Evolutionary conservation across 495 filamentous ascomycete species (phyloP), one percentile per base, ranked within the genome.

Genomic region (Aspergillus sclerotiicarbonarius): DNA sequence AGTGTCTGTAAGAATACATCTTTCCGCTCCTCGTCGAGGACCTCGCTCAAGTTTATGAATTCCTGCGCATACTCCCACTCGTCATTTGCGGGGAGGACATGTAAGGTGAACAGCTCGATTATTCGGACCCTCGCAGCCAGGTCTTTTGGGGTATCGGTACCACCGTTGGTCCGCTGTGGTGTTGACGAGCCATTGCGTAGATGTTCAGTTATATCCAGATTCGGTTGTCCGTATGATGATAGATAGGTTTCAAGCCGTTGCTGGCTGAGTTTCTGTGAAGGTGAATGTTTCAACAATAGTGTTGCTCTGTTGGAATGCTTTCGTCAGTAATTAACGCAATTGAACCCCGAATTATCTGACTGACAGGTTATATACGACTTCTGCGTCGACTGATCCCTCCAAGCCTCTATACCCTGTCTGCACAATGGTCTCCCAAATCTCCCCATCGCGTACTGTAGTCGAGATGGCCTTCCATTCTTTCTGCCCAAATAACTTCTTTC

Each of bases 31-130:
- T 98, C 93, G 68, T 97, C 94, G 0, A 98, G 83, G 20, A 94
- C 82, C 37, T 91, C 83, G 65, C 83, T 91, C 58, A 91, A 78
- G 56, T 78, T 85, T 56, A 98, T 92, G 74, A 98, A 98, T 62
- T 94, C 89, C 25, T 82, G 80, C 0, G 94, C 91, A 67, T 97
- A 97, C 44, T 93, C 89, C 94, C 95, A 98, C 75, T 98, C 91
- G 33, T 87, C 84, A 63, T 96, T 96, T 39, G 89, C 82, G 15
- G 91, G 86, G 15, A 98, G 85, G 18, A 98, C 90, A 71, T 98
- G 94, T 6, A 98, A 80, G 5, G 90, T 92, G 63, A 95, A 98
- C 1, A 98, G 79, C 73, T 98, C 95, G 41, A 97, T 86, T 48
- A 98, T 87, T 72, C 93, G 90, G 49, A 96, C 84, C 29, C 91